Base-by-base conservation (phyloP, 495 filamentous ascomycete species). In the Penicillium cataractarum region DNA sequence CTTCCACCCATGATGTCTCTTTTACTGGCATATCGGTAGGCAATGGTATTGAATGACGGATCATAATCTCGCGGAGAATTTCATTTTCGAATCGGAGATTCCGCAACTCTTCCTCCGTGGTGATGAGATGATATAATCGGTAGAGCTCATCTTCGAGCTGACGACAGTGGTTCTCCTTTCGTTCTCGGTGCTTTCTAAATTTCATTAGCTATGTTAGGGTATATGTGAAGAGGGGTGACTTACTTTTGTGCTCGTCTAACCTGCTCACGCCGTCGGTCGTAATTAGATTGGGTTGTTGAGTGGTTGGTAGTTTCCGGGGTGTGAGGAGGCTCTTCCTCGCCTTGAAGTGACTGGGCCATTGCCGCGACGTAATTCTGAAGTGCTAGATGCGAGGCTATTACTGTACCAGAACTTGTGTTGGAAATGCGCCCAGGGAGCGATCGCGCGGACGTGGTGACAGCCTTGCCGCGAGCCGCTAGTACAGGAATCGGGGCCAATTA, bases 131-230 rank as follows among this genome's bases (percentile, higher is more conserved):
- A 22, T 62, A 62, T 26, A 62, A 12, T n/a, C 42, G 29, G 40
- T 62, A 12, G 17, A 62, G 42, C 42, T 62, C 60, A 39, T 62
- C 52, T 57, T 62, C 60, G 32, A 62, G 60, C n/a, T 15, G 10
- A 19, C 60, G 60, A n/a, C 53, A 35, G 17, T 42, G 60, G 3
- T 49, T 46, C 3, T 62, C 53, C 12, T 56, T 62, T 27, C 29
- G 31, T n/a, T 62, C 60, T 29, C 60, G 60, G 17, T 62, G 60
- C n/a, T 51, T 62, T n/a, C 60, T 62, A 29, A 0, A 21, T 1
- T 15, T 37, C 13, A 15, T 19, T 32, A 21, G 19, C 19, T 40
- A 22, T 19, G 21, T 21, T 21, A 1, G 4, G 22, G 35, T 21
- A 31, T 9, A 7, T 19, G 12, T 17, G 3, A 8, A 2, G 12